A percentile compares a stretch with the other conserved stretches of the same genome.
These are phyloP conservation scores for Exophiala oligosperma DNA, from an alignment of 2,329 filamentous ascomycete species.

Conservation along the genomic window DNA sequence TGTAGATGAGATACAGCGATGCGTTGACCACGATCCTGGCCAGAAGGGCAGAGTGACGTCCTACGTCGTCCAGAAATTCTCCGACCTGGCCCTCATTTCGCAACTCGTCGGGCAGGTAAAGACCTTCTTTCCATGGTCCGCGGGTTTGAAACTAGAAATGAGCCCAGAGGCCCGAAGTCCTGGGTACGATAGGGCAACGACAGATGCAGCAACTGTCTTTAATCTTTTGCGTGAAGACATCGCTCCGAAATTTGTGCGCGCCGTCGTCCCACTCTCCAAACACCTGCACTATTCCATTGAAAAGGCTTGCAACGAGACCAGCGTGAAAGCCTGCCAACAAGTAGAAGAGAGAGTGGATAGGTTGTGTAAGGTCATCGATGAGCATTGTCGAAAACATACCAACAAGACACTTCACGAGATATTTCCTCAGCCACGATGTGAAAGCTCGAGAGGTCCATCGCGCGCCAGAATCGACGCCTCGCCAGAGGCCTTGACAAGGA, in stretches of 20 bases:
- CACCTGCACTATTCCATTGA: slow-evolving; percentile 52
- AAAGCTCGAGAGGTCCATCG: slow-evolving; percentile 9
- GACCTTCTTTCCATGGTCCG: slow-evolving; percentile 50
- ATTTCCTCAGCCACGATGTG: neutral
- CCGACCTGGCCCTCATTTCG: slow-evolving; percentile 48
- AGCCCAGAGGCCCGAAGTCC: slow-evolving; percentile 18
- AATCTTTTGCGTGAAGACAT: neutral
- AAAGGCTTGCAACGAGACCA: slow-evolving; percentile 49
- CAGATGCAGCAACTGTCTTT: slow-evolving; percentile 1
- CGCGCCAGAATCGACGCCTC: slow-evolving; percentile 3
- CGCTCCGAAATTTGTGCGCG: neutral
- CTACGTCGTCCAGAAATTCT: slow-evolving; percentile 39
- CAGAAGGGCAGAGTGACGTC: slow-evolving; percentile 42
- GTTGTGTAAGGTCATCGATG: slow-evolving; percentile 47
- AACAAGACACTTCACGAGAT: slow-evolving; percentile 4
- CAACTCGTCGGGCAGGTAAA: slow-evolving; percentile 49
- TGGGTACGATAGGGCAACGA: neutral
- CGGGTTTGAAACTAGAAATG: slow-evolving; percentile 37
- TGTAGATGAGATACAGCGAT: slow-evolving; percentile 52
- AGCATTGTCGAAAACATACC: slow-evolving; percentile 5
- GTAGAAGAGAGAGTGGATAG: slow-evolving; percentile 52
- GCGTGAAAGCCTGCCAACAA: slow-evolving; percentile 43
- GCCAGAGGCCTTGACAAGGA: neutral
- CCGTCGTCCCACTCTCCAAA: slow-evolving; percentile 11
- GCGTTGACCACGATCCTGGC: slow-evolving; percentile 40